A percentile compares a stretch with the other conserved stretches of the same genome.
phyloP scores from a whole-genome alignment of 2,329 filamentous ascomycete genomes.

The Hypoxylon sp. region DNA sequence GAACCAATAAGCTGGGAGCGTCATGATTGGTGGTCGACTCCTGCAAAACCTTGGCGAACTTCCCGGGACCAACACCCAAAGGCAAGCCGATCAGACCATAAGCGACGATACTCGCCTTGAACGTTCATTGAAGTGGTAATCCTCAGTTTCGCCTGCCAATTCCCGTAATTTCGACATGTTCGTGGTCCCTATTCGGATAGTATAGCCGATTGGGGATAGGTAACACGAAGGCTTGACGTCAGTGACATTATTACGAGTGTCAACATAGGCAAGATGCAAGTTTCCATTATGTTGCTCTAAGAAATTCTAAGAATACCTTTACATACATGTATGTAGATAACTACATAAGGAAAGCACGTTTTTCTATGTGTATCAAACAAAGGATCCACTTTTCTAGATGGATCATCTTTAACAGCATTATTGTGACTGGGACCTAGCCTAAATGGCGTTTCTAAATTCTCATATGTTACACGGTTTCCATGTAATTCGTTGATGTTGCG shows the following conservation, averaged over 20 bases:
- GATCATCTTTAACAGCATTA: neutral
- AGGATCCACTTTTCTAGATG: neutral
- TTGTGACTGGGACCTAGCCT: neutral
- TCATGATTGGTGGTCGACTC: conserved; percentile 33
- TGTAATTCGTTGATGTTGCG: neutral
- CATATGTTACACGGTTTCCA: neutral
- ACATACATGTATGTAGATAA: neutral
- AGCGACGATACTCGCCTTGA: conserved; percentile 12
- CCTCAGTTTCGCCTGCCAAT: neutral
- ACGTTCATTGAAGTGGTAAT: conserved; percentile 22
- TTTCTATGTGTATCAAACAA: conserved; percentile 10
- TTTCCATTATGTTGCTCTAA: neutral
- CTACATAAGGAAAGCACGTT: conserved; percentile 3
- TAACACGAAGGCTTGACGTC: neutral
- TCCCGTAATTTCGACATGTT: conserved; percentile 6
- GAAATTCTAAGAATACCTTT: conserved; percentile 1
- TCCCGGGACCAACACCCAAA: conserved; percentile 10
- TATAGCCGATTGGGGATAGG: conserved; percentile 9
- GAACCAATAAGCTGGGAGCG: conserved; percentile 41
- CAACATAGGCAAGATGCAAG: neutral
- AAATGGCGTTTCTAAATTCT: neutral
- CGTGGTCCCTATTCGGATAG: conserved; percentile 14
- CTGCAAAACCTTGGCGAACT: conserved; percentile 30
- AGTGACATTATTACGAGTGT: neutral
- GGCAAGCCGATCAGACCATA: conserved; percentile 29